These are phyloP conservation scores for Hortiboletus flavorubellus DNA, from an alignment of 768 basidiomycete genomes.

Conservation along the genomic window DNA sequence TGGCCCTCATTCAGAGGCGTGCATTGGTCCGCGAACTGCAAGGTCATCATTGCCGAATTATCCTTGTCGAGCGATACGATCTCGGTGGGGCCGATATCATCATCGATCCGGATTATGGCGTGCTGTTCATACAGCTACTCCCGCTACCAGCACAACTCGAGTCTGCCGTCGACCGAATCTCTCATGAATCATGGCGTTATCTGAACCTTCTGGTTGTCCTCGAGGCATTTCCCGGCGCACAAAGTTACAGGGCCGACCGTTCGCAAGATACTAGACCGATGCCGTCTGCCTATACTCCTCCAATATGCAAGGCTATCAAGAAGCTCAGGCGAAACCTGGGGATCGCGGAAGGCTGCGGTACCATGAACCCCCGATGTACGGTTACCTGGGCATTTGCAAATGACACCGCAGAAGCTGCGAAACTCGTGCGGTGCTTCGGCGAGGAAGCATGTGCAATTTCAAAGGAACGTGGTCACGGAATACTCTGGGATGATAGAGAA, in stretches of 20 bases:
- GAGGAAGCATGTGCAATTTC: constrained; percentile 51
- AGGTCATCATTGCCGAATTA: constrained; percentile 42
- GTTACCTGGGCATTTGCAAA: constrained; percentile 63
- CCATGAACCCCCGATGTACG: constrained; percentile 41
- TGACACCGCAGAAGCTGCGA: constrained; percentile 54
- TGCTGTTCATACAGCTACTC: constrained; percentile 47
- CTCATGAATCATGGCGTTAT: constrained; percentile 63
- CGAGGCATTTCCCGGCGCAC: constrained; percentile 57
- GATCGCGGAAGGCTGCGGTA: constrained; percentile 58
- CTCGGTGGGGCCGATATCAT: constrained; percentile 64
- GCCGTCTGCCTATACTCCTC: constrained; percentile 56
- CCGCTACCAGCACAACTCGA: constrained; percentile 50
- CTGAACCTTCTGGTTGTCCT: constrained; percentile 54
- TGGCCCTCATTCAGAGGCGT: constrained; percentile 67
- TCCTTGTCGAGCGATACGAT: constrained; percentile 61
- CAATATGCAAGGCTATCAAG: constrained; percentile 66
- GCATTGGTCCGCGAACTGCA: constrained; percentile 52
- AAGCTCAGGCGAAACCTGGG: constrained; percentile 60
- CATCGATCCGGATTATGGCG: constrained; percentile 57
- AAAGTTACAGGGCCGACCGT: constrained; percentile 29
- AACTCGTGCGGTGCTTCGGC: constrained; percentile 53
- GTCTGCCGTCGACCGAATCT: constrained; percentile 41
- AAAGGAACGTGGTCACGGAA: constrained; percentile 33
- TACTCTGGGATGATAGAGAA: constrained; percentile 54
- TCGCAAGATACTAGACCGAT: constrained; percentile 3